Evolutionary conservation across 768 basidiomycete genomes (phyloP), one percentile per base, ranked within the genome.

Genomic region (Hortiboletus flavorubellus): DNA sequence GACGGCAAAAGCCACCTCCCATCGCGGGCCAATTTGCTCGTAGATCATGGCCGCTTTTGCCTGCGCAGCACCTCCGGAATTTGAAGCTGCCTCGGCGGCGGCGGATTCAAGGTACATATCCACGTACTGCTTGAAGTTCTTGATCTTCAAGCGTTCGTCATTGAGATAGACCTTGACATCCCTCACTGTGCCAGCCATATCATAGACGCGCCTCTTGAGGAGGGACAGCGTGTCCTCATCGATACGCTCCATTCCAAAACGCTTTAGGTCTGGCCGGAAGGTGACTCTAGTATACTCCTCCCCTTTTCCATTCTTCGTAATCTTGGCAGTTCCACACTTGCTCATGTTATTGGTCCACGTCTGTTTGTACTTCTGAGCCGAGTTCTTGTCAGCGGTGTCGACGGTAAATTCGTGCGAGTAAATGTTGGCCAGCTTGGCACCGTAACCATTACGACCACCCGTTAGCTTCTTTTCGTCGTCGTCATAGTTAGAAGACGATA

Each of bases 401-500:
- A 99, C 80, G 10, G 86, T 93, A 73, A 99, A 99, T 69, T 96
- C 90, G 59, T 82, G 87, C 3, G 97, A 99, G 76, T 98, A 99
- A 61, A 98, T 97, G 74, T 99, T 98, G 50, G 97, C 89, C 40
- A 99, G 81, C 70, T 99, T 99, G 49, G 97, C 97, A 64, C 97
- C 97, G 66, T 93, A 98, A 66, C 97, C 97, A 65, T 99, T 99
- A 66, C 97, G 86, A 71, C 97, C 97, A 73, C 97, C 97, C 0
- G 94, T 98, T 46, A 98, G 81, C 74, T 97, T 98, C 81, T 94
- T 97, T 76, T 99, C 95, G 71, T 94, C 89, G 64, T 99, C 97
- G 71, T 99, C 96, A 66, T 96, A 98, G 77, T 98, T 98, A 43
- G 93, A 96, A 11, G 89, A 91, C 2, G 96, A 91, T 23, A 98